Base-by-base conservation (phyloP, 345 rosid genomes). In the Corchorus olitorius region DNA sequence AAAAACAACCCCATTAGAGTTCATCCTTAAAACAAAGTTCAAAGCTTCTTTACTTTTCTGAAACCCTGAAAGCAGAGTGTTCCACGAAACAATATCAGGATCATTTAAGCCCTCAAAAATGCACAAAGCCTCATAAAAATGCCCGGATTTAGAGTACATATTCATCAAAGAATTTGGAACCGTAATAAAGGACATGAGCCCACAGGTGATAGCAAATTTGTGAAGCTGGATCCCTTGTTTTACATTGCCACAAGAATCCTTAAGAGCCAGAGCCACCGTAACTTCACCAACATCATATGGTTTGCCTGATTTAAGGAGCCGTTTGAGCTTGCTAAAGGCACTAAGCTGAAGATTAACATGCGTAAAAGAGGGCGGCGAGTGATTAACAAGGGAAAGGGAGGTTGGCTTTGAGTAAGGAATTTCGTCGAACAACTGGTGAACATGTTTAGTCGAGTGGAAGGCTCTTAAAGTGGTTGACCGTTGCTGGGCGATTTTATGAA, bases 1-100 rank as follows among this genome's bases (percentile, higher is more conserved):
- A 55, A 69, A 69, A 69, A 13, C 59, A 33, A 69, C 73, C 8
- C 59, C 59, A 33, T 16, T 50, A n/a, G 6, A 52, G 14, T 67
- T 48, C 72, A 67, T 67, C 37, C 81, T 80, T 72, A 72, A 78
- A 81, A 89, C 89, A 82, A 92, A 88, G 50, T 66, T 34, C 67
- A 91, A 20, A 16, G 92, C 93, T 74, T 80, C 85, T 49, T 84
- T 86, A 45, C 85, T 78, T 49, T 80, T 84, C 73, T 74, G 85
- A 78, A 86, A 87, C 11, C 97, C 98, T 8, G 98, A 91, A 77
- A 94, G 93, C 74, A 93, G 78, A 70, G 98, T 93, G 79, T 93
- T 94, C 94, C 95, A 94, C 58, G 98, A 94, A 82, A 94, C 92
- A 76, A 86, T 86, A 79, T 94, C 97, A 54, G 90, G 96, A 8